Base-by-base conservation (phyloP, 192 early-diverging fungal genomes). In the Coemansia asiatica region DNA sequence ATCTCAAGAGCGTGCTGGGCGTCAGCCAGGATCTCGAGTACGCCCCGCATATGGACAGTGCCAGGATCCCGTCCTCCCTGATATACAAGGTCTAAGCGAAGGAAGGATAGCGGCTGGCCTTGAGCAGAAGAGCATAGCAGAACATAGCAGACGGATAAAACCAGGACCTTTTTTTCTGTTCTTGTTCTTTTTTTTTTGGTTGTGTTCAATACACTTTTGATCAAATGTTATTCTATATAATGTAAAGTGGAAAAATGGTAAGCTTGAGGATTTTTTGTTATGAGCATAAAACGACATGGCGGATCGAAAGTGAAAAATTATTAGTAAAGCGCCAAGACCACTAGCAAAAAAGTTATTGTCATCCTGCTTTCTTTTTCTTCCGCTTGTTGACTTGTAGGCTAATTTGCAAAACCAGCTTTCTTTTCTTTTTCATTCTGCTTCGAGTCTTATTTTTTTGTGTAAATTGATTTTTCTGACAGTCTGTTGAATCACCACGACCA, bases 1-100 rank as follows among this genome's bases (percentile, higher is more conserved):
- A 90, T 46, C 61, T 90, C 49, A 88, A 86, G 67, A 38, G 69
- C 56, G 68, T 82, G 21, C 63, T 90, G 25, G 80, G 75, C 26
- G 57, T 85, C 46, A 75, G 59, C 57, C 69, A 75, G 57, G 44
- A 47, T 26, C 82, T 88, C 44, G 85, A 86, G 56, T 90, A 88
- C 56, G 61, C 81, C 48, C 76, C 85, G 60, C 89, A 90, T 61
- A 67, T 71, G 38, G 83, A 86, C 56, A 66, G 68, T 18, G 54
- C 66, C 61, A 82, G 75, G 63, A 70, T 56, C 47, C 60, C 58
- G 12, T 18, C 50, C 56, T 68, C 63, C 9, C 50, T 50, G n/a
- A 16, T 74, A 16, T 80, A 80, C 53, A 62, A 65, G 6, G 72
- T 80, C 36, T 80, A 63, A 49, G 38, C 18, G 19, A 26, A 44